Base-by-base conservation (phyloP, 495 filamentous ascomycete species). In the Penicillium tannophilum region DNA sequence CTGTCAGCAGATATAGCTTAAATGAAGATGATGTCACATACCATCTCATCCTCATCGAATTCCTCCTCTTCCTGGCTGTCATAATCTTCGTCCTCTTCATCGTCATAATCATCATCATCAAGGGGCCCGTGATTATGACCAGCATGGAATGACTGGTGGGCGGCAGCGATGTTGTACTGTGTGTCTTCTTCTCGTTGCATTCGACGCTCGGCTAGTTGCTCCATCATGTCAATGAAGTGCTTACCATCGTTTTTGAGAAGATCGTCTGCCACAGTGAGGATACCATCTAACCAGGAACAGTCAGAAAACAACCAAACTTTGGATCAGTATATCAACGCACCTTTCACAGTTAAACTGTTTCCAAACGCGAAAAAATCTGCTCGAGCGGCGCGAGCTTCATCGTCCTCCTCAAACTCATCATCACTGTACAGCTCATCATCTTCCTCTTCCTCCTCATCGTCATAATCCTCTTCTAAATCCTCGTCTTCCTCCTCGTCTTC, bases 161-260 rank as follows among this genome's bases (percentile, higher is more conserved):
- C 77, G 50, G 83, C 80, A 20, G 79, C 75, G 28, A 85, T 84
- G 35, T 80, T 80, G 61, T 84, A 89, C 66, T 88, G 87, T 16
- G 91, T 90, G 70, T 97, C 92, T 73, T 94, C 91, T 76, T 98
- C 94, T 35, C 94, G 87, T 63, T 91, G 88, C 93, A 99, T 97
- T 62, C 94, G 86, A 57, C 93, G 89, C 75, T 99, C 95, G 11
- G 94, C 95, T 64, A 99, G 84, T 72, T 97, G 93, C 71, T 99
- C 94, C 95, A 99, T 99, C 94, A 99, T 98, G 73, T 99, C 94
- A 74, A 99, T 99, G 79, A 99, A 99, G 69, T 97, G 96, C 73
- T 96, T 96, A 69, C 94, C 94, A 71, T 99, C 94, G 72, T 99
- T 99, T 74, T 98, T 97, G 33, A 99, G 82, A 51, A 99, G 81